Base-by-base conservation (phyloP, 2,329 filamentous ascomycete species). In the Epichloe festucae region DNA sequence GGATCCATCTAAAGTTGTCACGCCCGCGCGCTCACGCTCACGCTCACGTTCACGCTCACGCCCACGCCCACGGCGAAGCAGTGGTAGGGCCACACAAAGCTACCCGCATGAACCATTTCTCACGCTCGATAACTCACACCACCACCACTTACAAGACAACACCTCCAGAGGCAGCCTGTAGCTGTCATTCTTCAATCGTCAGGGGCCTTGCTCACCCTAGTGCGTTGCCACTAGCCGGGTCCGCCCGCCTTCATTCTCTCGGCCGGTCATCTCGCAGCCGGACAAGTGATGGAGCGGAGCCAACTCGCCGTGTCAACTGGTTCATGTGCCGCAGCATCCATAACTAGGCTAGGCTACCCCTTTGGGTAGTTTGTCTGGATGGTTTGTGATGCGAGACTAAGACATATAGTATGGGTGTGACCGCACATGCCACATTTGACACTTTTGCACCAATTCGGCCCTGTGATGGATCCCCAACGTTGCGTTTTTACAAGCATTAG, bases 91-190 rank as follows among this genome's bases (percentile, higher is more conserved):
- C 36, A 46, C 34, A 15, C 10, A 7, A 10, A 46, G 35, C 42
- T 23, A 46, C 42, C 15, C 36, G 49, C 49, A 51, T 51, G 21
- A 41, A 51, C 49, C 36, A 46, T 36, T 35, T 23, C 35, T 46
- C 42, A 36, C 48, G 47, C 14, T 49, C 17, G 17, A 17, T 21
- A 7, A 10, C 31, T 36, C 31, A 36, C 48, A 21, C 40, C 39
- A 21, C 17, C 12, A 36, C 48, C 43, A 14, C 14, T 5, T 27
- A 17, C 36, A 27, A n/a, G 17, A 21, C 15, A 15, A 27, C 38
- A 19, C 31, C 10, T 31, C 31, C 31, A 31, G 31, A 31, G 31
- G 31, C 31, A 31, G 31, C 31, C 31, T 31, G 31, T 11, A 31
- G 31, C 31, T 31, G 31, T 11, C 31, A 11, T 31, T 11, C 31